These are phyloP conservation scores for Penicillium canariense DNA, from an alignment of 495 filamentous ascomycete genomes.

Conservation along the genomic window DNA sequence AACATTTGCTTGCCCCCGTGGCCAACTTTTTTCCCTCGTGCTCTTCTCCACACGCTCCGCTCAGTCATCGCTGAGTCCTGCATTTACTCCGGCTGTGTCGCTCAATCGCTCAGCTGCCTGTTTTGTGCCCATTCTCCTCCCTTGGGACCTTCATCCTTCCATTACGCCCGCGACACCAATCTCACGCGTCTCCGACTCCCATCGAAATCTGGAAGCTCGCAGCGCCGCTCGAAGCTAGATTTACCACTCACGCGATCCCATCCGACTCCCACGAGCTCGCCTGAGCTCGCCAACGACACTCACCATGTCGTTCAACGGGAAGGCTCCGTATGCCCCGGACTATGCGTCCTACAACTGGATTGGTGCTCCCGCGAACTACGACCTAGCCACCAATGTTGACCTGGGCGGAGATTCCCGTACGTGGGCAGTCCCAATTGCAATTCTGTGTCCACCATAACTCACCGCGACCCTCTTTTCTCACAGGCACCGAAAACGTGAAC, in stretches of 20 bases:
- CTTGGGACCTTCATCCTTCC: too few relatives aligned
- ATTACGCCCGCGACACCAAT: too few relatives aligned
- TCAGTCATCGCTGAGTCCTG: neutral
- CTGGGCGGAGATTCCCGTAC: conserved; percentile 81
- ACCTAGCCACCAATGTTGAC: conserved; percentile 62
- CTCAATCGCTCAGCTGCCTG: neutral
- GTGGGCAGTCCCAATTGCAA: conserved; percentile 31
- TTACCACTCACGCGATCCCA: neutral
- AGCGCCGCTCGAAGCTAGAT: too few relatives aligned
- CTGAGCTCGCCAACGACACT: conserved; percentile 3
- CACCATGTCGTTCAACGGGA: conserved; percentile 30
- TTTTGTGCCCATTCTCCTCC: too few relatives aligned
- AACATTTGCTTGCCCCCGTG: conserved; percentile 28
- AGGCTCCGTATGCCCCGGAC: conserved; percentile 37
- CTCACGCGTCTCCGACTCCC: too few relatives aligned
- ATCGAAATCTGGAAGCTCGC: too few relatives aligned
- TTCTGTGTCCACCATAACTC: too few relatives aligned
- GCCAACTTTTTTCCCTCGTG: conserved; percentile 14
- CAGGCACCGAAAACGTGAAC: conserved; percentile 76
- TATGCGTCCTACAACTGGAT: conserved; percentile 76
- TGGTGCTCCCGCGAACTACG: conserved; percentile 71
- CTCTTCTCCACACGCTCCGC: conserved; percentile 25
- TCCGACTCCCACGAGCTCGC: conserved; percentile 3
- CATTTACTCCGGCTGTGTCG: neutral
- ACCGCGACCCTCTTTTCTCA: neutral